Conservation (phyloP, 768 basidiomycete species). For the Strobilomyces confusus region DNA sequence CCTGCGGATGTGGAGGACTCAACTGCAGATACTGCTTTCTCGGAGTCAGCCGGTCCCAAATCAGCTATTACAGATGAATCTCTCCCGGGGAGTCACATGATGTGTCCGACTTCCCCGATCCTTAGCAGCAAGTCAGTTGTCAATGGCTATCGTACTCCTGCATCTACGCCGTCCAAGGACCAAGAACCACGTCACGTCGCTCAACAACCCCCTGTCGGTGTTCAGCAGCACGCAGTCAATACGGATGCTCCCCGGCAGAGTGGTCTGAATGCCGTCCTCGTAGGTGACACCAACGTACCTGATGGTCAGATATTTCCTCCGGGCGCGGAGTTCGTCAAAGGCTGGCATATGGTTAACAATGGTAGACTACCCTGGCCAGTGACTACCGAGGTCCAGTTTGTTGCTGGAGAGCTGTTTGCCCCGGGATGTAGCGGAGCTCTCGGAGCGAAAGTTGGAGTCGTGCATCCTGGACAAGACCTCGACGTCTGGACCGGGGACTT, state of each 20-base stretch:
- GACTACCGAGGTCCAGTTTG: conserved; percentile 62
- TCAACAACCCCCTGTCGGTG: neutral
- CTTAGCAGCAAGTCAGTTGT: conserved; percentile 25
- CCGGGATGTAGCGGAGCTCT: conserved; percentile 30
- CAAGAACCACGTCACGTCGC: neutral
- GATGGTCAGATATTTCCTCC: conserved; percentile 77
- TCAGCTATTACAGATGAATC: conserved; percentile 32
- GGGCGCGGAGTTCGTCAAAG: conserved; percentile 83
- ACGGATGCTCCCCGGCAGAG: neutral
- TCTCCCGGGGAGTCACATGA: conserved; percentile 19
- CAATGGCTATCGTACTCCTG: conserved; percentile 26
- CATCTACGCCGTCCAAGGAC: conserved; percentile 4
- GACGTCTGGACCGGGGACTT: conserved; percentile 72
- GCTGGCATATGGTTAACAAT: conserved; percentile 72
- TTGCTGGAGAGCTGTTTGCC: conserved; percentile 62
- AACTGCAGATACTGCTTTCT: neutral
- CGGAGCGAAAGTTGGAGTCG: conserved; percentile 49
- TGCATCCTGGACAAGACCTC: conserved; percentile 53
- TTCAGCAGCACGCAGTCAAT: neutral
- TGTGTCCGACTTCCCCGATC: conserved; percentile 2
- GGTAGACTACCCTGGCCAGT: conserved; percentile 64
- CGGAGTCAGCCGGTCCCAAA: conserved; percentile 10
- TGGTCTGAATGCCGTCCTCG: conserved; percentile 48
- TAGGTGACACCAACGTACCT: conserved; percentile 66
- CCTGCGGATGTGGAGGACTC: neutral